phyloP scores from a whole-genome alignment of 2,329 filamentous ascomycete species.

The Paecilomyces sp. region DNA sequence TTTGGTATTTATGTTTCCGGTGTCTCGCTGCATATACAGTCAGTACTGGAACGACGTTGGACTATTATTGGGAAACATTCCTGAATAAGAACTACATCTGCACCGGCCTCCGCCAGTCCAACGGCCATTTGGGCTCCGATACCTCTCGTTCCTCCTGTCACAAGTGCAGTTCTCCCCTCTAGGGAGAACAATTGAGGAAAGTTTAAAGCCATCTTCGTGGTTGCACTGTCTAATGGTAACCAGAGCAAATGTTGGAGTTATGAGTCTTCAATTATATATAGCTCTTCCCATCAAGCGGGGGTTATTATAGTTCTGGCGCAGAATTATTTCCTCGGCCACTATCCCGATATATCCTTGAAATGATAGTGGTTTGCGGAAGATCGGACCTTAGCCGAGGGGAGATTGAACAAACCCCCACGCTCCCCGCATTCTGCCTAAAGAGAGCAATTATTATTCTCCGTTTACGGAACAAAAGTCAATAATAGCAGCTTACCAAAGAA shows the following conservation, averaged over 20 bases:
- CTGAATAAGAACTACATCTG: conserved; percentile 38
- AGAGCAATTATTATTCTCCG: not conserved
- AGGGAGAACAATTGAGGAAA: conserved; percentile 24
- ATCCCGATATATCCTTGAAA: not conserved
- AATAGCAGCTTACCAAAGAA: not conserved
- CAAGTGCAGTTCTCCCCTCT: conserved; percentile 35
- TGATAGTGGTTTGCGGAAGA: not conserved
- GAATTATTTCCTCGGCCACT: not conserved
- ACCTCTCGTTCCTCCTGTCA: conserved; percentile 41
- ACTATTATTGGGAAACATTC: conserved; percentile 11
- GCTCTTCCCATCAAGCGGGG: not conserved
- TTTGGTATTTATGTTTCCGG: conserved; percentile 37
- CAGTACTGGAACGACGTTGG: not conserved
- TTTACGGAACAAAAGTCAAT: not conserved
- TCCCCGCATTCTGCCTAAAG: not conserved
- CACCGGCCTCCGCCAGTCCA: conserved; percentile 41
- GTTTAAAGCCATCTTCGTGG: not conserved
- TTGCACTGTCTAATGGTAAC: not conserved
- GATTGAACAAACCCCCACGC: not conserved
- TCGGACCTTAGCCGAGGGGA: not conserved
- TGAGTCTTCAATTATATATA: not conserved
- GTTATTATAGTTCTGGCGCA: not conserved
- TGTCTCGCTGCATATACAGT: conserved; percentile 41
- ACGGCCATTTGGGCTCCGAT: conserved; percentile 43
- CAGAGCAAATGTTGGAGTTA: not conserved